Base-by-base conservation (phyloP, 2,329 filamentous ascomycete genomes). In the Zasmidium cellare region DNA sequence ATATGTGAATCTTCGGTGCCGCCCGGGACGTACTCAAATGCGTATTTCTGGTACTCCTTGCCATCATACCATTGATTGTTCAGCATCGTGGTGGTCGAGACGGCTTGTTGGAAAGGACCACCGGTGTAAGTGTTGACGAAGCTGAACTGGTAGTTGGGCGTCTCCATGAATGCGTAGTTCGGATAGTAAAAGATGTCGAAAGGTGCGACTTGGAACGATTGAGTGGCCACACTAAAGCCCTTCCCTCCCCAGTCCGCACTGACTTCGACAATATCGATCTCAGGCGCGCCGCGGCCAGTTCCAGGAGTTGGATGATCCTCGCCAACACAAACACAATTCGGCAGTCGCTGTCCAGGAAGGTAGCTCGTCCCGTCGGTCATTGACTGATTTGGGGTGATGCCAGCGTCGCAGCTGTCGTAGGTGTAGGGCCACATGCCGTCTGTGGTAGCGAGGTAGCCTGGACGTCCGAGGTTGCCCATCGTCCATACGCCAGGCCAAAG, bases 1-100 rank as follows among this genome's bases (percentile, higher is more conserved):
- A 84, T 79, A 57, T 76, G 73, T 0, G 75, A 72, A 14, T 79
- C 74, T 59, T 77, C 68, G 31, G 71, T 73, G 18, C 73, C 72
- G 3, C 82, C 82, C 1, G 82, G 81, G 0, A 70, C 72, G 59
- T 84, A 84, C 60, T 85, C 82, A 55, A 82, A 84, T 1, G 79
- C 78, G 67, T 81, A 84, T 51, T 78, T 81, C 64, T 84, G 82
- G 64, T 83, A 84, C 19, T 74, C 69, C 14, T 77, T 74, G 3
- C 79, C 79, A 57, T 84, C 80, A 56, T 80, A 85, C 82, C 82
- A 84, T 9, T 77, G 64, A 58, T 79, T 81, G 67, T 84, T 84
- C 11, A 85, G 72, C 51, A 79, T 77, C 0, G 81, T 82, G 11
- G 80, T 80, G 5, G 76, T 80, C n/a, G 79, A 82, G 12, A 85